These are phyloP conservation scores for Diaporthe batatas DNA, from an alignment of 2,329 filamentous ascomycete genomes.

Conservation along the genomic window DNA sequence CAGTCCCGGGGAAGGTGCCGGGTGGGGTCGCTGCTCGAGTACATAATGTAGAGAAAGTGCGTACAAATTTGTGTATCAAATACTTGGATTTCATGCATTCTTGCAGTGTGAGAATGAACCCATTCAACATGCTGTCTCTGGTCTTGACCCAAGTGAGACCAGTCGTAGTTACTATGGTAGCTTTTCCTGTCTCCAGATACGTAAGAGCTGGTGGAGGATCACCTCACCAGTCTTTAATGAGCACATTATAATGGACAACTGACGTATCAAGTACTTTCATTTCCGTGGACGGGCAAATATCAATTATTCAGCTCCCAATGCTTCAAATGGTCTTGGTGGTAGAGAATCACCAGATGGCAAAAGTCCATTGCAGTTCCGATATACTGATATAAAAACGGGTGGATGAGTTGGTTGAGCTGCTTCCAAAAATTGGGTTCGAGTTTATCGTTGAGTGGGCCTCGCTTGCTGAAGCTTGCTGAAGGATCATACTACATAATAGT, in stretches of 20 bases:
- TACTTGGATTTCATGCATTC: no score
- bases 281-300: no score
- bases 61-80: no score
- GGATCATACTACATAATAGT: conserved; percentile 5
- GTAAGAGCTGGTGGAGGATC: background rate
- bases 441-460: background rate
- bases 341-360: no score
- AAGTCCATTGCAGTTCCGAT: no score
- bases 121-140: background rate
- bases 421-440: background rate
- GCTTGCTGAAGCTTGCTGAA: conserved; percentile 22
- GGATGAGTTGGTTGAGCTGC: no score
- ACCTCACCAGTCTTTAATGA: background rate
- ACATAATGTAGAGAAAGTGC: no score
- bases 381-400: no score
- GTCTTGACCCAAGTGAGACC: background rate
- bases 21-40: no score
- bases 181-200: background rate
- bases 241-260: background rate
- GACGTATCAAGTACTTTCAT: background rate
- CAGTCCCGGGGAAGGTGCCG: no score
- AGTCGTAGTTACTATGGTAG: background rate
- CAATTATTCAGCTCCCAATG: no score
- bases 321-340: no score
- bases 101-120: background rate